Conservation (phyloP, 257 asterid species). For the Verbena officinalis region DNA sequence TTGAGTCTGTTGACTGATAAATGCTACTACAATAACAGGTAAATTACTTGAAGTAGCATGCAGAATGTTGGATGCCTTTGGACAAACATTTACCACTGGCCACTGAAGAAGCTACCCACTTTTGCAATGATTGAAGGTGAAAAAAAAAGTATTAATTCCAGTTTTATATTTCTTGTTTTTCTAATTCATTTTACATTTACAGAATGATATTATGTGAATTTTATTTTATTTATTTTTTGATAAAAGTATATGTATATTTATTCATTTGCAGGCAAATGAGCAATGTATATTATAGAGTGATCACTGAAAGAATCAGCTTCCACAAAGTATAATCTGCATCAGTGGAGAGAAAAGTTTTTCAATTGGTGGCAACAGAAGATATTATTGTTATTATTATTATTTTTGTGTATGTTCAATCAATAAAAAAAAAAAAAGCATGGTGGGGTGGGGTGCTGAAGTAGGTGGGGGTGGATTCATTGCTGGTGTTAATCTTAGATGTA, state of each 20-base stretch:
- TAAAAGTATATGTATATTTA: no score
- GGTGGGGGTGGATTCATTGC: neutral
- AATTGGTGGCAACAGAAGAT: neutral
- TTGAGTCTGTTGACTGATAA: neutral
- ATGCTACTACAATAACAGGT: slow-evolving; percentile 27
- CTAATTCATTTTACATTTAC: no score
- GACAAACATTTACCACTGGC: slow-evolving; percentile 31
- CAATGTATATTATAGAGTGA: no score
- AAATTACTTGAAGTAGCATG: slow-evolving; percentile 40
- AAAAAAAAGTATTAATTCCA: no score
- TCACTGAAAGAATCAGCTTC: no score
- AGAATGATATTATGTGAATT: no score
- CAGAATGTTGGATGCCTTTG: slow-evolving; percentile 28
- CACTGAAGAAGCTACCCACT: neutral
- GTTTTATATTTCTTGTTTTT: no score
- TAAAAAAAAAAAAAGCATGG: neutral
- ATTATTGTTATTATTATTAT: neutral
- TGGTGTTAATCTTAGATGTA: neutral
- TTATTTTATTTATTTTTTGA: no score
- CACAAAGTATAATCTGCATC: no score
- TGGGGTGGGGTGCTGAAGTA: neutral
- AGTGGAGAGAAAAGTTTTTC: neutral
- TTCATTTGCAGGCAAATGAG: no score
- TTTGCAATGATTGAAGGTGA: neutral
- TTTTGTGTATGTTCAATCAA: neutral